These are phyloP conservation scores for Penicillium crystallinum DNA, from an alignment of 495 filamentous ascomycete genomes.

Conservation along the genomic window DNA sequence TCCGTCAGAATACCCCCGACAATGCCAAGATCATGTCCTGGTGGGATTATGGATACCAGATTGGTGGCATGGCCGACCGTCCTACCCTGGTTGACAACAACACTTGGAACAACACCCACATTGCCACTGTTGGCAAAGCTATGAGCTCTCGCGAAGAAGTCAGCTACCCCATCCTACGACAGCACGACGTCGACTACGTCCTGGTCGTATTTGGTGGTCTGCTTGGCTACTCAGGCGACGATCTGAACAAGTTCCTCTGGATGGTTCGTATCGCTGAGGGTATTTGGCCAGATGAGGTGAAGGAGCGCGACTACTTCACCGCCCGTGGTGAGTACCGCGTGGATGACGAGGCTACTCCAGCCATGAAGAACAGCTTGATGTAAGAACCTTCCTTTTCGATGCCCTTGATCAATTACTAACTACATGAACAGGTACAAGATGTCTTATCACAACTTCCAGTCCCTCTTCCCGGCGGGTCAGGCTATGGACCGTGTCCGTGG, in stretches of 20 bases:
- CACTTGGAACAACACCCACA: slow-evolving; percentile 99
- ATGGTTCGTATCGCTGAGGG: slow-evolving; percentile 99
- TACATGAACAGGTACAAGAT: slow-evolving; percentile 84
- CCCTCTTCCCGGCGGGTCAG: slow-evolving; percentile 87
- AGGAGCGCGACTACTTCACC: slow-evolving; percentile 96
- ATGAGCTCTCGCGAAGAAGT: slow-evolving; percentile 98
- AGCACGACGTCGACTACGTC: slow-evolving; percentile 98
- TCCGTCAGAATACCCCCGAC: slow-evolving; percentile 89
- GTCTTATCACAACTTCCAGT: slow-evolving; percentile 97
- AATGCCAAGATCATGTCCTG: slow-evolving; percentile 99
- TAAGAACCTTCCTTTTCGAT: slow-evolving; percentile 42
- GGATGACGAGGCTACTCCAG: slow-evolving; percentile 87
- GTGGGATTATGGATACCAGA: slow-evolving; percentile 99
- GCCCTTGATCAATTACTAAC: slow-evolving; percentile 31
- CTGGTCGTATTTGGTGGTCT: slow-evolving; percentile 95
- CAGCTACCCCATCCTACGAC: slow-evolving; percentile 95
- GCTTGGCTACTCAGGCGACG: slow-evolving; percentile 97
- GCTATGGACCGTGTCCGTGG: slow-evolving; percentile 88
- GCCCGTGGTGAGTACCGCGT: slow-evolving; percentile 92
- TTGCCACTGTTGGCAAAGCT: slow-evolving; percentile 97
- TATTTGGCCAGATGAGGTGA: slow-evolving; percentile 98
- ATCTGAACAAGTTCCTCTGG: slow-evolving; percentile 99
- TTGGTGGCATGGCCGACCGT: slow-evolving; percentile 98
- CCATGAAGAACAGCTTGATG: slow-evolving; percentile 99
- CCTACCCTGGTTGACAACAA: slow-evolving; percentile 99